Evolutionary conservation across 2,329 filamentous ascomycete species (phyloP), one percentile per base, ranked within the genome.

Genomic region (Neonectria magnoliae): DNA sequence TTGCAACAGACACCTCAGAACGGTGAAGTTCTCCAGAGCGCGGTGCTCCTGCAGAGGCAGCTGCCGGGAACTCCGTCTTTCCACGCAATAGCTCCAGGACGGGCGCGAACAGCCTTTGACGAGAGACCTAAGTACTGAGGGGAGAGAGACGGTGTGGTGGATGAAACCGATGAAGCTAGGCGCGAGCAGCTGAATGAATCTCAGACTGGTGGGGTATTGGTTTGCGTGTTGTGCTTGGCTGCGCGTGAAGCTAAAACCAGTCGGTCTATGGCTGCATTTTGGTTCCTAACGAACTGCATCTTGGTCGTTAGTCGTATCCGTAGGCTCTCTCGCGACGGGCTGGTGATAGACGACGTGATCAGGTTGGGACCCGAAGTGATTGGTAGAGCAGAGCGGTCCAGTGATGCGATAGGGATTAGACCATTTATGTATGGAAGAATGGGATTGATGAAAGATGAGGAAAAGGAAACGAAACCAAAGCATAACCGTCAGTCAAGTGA

Each of bases 131-230:
- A 29, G 29, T 29, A 29, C 29, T 29, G 29, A 29, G 29, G 29
- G 29, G 41, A 33, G 10, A 13, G 29, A 13, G 48, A 20, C 22
- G 29, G 25, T 22, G 31, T 20, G 14, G 45, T 48, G 45, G 45
- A 22, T 36, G 45, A 22, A 52, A 36, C 18, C 31, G 45, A 25
- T 38, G 5, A 44, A 47, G 53, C 60, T 52, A 47, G 13, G 38
- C 9, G 41, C n/a, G 20, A 29, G 31, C 38, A 62, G 60, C 60
- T 57, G 60, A 62, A 62, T 57, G 60, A 62, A 62, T 33, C 16
- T 29, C 41, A 53, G 42, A 20, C 51, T 20, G 36, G 52, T 25
- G 31, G 42, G 51, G 58, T 22, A 44, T 22, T 44, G 50, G 41
- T 14, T 51, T 51, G 29, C 27, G 47, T 50, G 47, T 50, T 54